phyloP scores from a whole-genome alignment of 352 stramenopile species.

The Lagenidium sp. region DNA sequence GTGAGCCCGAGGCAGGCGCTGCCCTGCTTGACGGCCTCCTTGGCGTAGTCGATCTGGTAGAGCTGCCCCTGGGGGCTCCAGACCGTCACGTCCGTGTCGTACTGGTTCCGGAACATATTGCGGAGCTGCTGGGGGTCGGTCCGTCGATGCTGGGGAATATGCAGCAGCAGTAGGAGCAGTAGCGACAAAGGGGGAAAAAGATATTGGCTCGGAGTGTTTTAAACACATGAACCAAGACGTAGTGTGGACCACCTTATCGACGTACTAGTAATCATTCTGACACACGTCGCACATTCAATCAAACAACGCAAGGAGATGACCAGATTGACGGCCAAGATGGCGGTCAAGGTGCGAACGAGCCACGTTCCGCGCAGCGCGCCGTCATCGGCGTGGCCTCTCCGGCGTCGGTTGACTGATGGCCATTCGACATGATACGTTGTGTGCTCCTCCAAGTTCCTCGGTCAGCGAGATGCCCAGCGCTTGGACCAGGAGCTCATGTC shows the following conservation, averaged over 20 bases:
- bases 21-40: conserved; percentile 95
- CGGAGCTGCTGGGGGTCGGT: conserved; percentile 2
- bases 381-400: no score
- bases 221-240: no score
- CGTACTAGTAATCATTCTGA: no score
- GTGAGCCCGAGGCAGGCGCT: conserved; percentile 94
- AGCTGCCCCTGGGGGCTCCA: conserved; percentile 98
- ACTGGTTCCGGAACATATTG: conserved; percentile 98
- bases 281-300: no score
- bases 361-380: no score
- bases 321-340: no score
- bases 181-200: conserved; percentile 28
- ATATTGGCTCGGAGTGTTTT: conserved; percentile 11
- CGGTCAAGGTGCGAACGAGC: no score
- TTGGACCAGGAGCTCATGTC: conserved; percentile 92
- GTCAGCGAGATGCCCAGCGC: conserved; percentile 57
- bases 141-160: no score
- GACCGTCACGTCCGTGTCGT: conserved; percentile 99
- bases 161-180: no score
- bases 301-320: no score
- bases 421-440: no score
- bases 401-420: no score
- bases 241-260: conserved; percentile 1
- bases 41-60: conserved; percentile 97
- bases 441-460: conserved; percentile 46